Conservation (phyloP, 305 asterid genomes). For the Ilex paraguariensis region DNA sequence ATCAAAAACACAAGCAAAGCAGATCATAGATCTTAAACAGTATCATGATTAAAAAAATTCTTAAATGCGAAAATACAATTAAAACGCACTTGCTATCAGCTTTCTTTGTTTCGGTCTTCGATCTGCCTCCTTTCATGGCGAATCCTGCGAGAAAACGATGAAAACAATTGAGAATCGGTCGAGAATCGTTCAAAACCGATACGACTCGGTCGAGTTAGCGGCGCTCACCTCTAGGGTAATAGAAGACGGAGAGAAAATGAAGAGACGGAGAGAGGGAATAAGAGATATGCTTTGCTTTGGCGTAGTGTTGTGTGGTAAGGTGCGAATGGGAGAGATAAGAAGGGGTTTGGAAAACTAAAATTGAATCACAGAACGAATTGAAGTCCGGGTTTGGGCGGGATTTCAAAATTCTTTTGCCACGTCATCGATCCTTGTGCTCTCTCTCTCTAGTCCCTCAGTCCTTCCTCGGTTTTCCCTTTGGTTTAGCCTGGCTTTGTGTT, state of each 20-base stretch:
- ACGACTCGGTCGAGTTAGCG: slow-evolving; percentile 17
- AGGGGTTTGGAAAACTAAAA: slow-evolving; percentile 32
- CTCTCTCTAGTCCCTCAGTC: slow-evolving; percentile 24
- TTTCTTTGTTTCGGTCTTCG: slow-evolving; percentile 17
- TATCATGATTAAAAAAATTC: no score
- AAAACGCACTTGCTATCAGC: slow-evolving; percentile 19
- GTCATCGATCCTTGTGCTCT: slow-evolving; percentile 40
- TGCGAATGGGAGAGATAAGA: slow-evolving; percentile 19
- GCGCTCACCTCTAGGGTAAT: slow-evolving; percentile 21
- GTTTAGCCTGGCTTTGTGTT: slow-evolving; percentile 44
- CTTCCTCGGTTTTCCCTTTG: background rate
- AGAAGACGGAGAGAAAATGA: slow-evolving; percentile 11
- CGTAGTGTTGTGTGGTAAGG: slow-evolving; percentile 24
- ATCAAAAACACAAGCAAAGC: no score
- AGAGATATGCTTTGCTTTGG: slow-evolving; percentile 25
- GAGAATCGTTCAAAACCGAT: slow-evolving; percentile 19
- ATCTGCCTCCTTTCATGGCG: slow-evolving; percentile 25
- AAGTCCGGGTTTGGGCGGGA: slow-evolving; percentile 93
- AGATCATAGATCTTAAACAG: no score
- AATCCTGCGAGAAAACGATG: background rate
- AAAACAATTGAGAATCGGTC: slow-evolving; percentile 6
- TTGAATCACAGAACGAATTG: slow-evolving; percentile 43
- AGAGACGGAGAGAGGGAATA: slow-evolving; percentile 15
- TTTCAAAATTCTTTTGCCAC: slow-evolving; percentile 35
- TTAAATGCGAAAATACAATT: background rate